Evolutionary conservation across 129 eudicot genomes (phyloP).

Genomic region (Heracleum sosnowskyi): DNA sequence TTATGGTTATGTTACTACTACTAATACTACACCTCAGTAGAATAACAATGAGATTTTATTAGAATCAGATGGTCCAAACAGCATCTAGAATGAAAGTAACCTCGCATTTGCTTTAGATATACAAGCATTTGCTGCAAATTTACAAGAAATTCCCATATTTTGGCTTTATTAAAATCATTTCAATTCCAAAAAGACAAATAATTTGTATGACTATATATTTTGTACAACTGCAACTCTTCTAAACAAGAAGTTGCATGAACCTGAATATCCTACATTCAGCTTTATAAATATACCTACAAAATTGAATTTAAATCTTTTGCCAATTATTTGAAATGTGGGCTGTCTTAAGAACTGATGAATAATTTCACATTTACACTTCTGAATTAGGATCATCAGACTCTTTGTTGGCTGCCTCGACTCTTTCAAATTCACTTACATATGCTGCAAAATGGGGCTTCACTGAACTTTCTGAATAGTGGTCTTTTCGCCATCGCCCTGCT

Average conservation of each 20-base stretch:
- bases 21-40: too few relatives aligned
- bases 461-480: constrained; percentile 41
- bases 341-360: neutral
- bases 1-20: too few relatives aligned
- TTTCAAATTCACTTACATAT: constrained; percentile 26
- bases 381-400: constrained; percentile 5
- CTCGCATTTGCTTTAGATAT: too few relatives aligned
- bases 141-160: neutral
- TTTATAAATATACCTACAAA: neutral
- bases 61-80: too few relatives aligned
- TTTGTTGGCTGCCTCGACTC: neutral
- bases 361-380: neutral
- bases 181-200: neutral
- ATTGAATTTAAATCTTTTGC: neutral
- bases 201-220: neutral
- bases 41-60: too few relatives aligned
- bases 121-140: too few relatives aligned
- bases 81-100: too few relatives aligned
- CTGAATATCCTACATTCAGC: neutral
- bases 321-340: neutral
- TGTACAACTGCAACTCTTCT: neutral
- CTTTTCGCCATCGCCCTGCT: constrained; percentile 26
- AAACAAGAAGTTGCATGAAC: constrained; percentile 7
- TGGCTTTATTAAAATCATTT: neutral
- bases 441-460: constrained; percentile 45